These are phyloP conservation scores for Patellifolia procumbens DNA, from an alignment of 179 eudicot species.

Conservation along the genomic window DNA sequence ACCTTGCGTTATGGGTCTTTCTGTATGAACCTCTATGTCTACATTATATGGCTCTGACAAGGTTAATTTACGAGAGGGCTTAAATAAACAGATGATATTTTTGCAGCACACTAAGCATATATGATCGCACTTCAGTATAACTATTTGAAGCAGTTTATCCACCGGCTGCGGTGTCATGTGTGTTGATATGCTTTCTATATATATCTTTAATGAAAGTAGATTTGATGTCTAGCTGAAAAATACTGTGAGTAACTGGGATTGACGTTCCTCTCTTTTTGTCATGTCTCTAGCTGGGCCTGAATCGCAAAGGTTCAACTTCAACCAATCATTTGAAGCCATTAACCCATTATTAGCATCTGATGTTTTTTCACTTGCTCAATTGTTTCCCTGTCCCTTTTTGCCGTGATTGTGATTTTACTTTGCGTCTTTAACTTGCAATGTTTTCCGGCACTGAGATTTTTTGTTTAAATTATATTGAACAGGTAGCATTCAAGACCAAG, in stretches of 20 bases:
- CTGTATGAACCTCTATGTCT: too few relatives aligned
- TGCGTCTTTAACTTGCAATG: background rate
- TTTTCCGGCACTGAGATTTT: background rate
- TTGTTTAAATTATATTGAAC: constrained; percentile 1
- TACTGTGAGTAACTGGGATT: background rate
- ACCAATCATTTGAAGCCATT: background rate
- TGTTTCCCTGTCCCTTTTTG: too few relatives aligned
- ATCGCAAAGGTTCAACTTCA: background rate
- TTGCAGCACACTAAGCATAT: too few relatives aligned
- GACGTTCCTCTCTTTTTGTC: background rate
- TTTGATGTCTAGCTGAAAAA: constrained; percentile 1
- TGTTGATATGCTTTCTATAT: background rate
- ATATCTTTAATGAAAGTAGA: background rate
- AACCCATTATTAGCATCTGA: background rate
- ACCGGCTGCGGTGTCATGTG: background rate
- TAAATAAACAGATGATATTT: too few relatives aligned
- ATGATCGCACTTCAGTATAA: too few relatives aligned
- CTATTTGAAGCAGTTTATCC: background rate
- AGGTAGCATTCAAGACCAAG: constrained; percentile 52
- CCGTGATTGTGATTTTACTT: too few relatives aligned
- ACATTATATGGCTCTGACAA: too few relatives aligned
- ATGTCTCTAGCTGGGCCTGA: background rate
- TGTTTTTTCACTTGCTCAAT: background rate
- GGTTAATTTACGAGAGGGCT: too few relatives aligned
- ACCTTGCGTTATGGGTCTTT: too few relatives aligned